Evolutionary conservation across 345 rosid species (phyloP).

Genomic region (Physaria fendleri): DNA sequence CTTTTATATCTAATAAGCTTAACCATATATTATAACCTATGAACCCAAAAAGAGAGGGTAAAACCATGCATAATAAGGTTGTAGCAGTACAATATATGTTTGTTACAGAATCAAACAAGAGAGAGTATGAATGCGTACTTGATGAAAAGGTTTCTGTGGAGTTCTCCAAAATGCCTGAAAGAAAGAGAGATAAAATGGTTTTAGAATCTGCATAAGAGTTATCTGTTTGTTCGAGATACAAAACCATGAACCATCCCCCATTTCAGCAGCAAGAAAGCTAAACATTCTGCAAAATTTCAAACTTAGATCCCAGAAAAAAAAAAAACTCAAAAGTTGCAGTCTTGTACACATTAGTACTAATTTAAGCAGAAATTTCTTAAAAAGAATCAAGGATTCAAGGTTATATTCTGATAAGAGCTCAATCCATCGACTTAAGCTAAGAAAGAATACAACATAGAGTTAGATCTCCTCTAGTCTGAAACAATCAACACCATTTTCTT

Average conservation of each 20-base stretch:
- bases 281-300: conserved; percentile 48
- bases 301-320: not conserved
- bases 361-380: not conserved
- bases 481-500: too few species aligned
- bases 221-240: conserved; percentile 52
- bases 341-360: not conserved
- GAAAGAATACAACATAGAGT: too few species aligned
- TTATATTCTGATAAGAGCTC: too few species aligned
- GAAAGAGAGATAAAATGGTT: not conserved
- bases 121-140: conserved; percentile 35
- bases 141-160: conserved; percentile 88
- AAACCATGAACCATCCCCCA: conserved; percentile 83
- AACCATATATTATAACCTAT: conserved; percentile 85
- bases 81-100: not conserved
- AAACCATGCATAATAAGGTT: not conserved
- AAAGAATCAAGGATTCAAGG: not conserved
- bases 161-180: conserved; percentile 84
- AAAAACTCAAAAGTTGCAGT: not conserved
- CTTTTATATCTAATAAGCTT: too few species aligned
- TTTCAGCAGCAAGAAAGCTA: conserved; percentile 78
- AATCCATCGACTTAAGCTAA: too few species aligned
- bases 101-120: not conserved
- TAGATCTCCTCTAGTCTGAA: too few species aligned
- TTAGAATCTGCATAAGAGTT: not conserved
- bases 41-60: conserved; percentile 17